Percentiles rank a stretch among this genome's conserved stretches.
Conservation (phyloP, 352 stramenopile species). For the Paralagenidium karlingii region DNA sequence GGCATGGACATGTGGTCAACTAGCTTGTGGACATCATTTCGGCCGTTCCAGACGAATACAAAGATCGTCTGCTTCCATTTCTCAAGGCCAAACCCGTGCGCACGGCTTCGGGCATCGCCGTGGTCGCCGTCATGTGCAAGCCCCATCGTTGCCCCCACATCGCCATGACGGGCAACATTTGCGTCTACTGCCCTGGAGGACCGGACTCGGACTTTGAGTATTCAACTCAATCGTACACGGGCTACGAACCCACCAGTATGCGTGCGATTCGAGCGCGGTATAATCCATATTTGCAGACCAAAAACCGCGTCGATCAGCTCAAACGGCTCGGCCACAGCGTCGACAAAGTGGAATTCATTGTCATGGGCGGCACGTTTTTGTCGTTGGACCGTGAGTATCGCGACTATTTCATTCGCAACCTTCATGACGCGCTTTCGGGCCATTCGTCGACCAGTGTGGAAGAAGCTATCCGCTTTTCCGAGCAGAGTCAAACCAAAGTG, state of each 20-base stretch:
- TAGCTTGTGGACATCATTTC: slow-evolving; percentile 93
- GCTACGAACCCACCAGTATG: slow-evolving; percentile 97
- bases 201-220: slow-evolving; percentile 98
- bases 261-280: slow-evolving; percentile 91
- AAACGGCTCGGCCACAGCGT: slow-evolving; percentile 85
- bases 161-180: slow-evolving; percentile 94
- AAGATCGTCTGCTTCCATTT: slow-evolving; percentile 83
- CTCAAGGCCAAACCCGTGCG: slow-evolving; percentile 93
- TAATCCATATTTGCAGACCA: slow-evolving; percentile 90
- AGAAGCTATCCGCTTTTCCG: slow-evolving; percentile 90
- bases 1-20: not conserved
- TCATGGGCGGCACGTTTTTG: slow-evolving; percentile 97
- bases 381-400: slow-evolving; percentile 90
- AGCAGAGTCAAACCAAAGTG: slow-evolving; percentile 78
- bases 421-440: slow-evolving; percentile 93
- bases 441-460: slow-evolving; percentile 84
- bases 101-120: slow-evolving; percentile 90
- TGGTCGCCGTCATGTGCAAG: slow-evolving; percentile 97
- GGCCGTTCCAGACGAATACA: slow-evolving; percentile 88
- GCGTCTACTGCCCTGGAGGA: slow-evolving; percentile 93
- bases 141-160: slow-evolving; percentile 97
- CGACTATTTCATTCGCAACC: slow-evolving; percentile 94
- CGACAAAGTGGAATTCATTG: slow-evolving; percentile 96
- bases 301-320: slow-evolving; percentile 85
- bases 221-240: slow-evolving; percentile 92